Percentiles rank a stretch among this genome's conserved stretches.
Evolutionary conservation across 140 eudicot species (phyloP).

Genomic region (Bidens hawaiensis): DNA sequence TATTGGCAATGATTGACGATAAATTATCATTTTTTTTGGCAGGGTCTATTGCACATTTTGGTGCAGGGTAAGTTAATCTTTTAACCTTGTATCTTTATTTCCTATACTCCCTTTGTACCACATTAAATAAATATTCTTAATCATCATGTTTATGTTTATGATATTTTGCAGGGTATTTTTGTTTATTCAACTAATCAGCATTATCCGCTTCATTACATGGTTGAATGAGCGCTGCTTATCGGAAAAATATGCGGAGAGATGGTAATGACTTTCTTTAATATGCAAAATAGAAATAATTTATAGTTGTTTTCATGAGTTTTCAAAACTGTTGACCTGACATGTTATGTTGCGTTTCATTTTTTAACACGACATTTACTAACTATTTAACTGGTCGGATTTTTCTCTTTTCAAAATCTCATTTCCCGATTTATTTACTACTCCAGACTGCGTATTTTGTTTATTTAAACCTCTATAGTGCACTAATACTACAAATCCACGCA

Average conservation of each 20-base stretch:
- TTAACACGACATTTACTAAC: no score
- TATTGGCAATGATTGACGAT: not conserved
- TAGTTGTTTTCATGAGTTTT: no score
- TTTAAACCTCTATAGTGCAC: no score
- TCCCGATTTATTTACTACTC: no score
- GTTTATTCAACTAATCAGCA: slow-evolving; percentile 68
- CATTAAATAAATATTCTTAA: slow-evolving; percentile 1
- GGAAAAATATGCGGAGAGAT: slow-evolving; percentile 63
- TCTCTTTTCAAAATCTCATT: no score
- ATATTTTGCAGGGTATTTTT: slow-evolving; percentile 66
- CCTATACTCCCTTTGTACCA: not conserved
- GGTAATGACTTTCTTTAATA: slow-evolving; percentile 34
- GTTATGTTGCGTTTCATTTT: no score
- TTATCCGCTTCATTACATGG: slow-evolving; percentile 84
- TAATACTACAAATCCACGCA: no score
- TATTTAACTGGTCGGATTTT: no score
- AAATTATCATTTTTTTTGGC: slow-evolving; percentile 22
- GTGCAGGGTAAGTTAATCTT: slow-evolving; percentile 54
- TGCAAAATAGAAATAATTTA: not conserved
- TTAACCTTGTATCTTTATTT: slow-evolving; percentile 4
- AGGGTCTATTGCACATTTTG: slow-evolving; percentile 72
- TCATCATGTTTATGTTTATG: slow-evolving; percentile 4
- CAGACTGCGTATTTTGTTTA: no score
- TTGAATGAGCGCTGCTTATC: slow-evolving; percentile 62
- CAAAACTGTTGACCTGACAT: no score